phyloP scores from a whole-genome alignment of 2,329 filamentous ascomycete genomes.

The Paecilomyces dactylethromorphus region DNA sequence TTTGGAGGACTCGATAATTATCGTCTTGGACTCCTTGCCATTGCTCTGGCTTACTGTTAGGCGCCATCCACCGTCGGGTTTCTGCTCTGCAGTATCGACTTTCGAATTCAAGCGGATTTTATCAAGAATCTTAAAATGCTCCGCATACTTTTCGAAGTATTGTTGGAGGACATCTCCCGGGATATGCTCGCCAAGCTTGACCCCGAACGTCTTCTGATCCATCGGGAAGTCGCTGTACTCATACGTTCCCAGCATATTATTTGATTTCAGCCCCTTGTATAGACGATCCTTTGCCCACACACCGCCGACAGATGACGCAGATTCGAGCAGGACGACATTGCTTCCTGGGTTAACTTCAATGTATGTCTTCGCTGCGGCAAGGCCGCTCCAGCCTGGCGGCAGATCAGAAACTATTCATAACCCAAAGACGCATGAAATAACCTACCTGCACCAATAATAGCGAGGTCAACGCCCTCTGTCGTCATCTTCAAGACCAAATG shows the following conservation, averaged over 20 bases:
- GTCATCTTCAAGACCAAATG: not conserved
- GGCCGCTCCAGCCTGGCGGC: slow-evolving; percentile 46
- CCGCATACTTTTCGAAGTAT: slow-evolving; percentile 53
- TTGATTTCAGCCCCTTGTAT: slow-evolving; percentile 62
- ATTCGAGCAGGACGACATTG: slow-evolving; percentile 54
- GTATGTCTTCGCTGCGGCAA: slow-evolving; percentile 57
- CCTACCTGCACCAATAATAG: slow-evolving; percentile 23
- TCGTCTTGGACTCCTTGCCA: slow-evolving; percentile 3
- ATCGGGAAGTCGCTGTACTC: slow-evolving; percentile 72
- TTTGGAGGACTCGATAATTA: slow-evolving; percentile 33
- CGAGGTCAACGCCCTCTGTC: slow-evolving; percentile 22
- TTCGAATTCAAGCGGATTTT: slow-evolving; percentile 45
- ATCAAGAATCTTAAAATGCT: slow-evolving; percentile 45
- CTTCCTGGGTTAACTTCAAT: slow-evolving; percentile 52
- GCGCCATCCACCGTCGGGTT: slow-evolving; percentile 30
- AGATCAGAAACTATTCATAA: slow-evolving; percentile 33
- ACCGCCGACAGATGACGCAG: slow-evolving; percentile 54
- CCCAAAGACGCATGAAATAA: slow-evolving; percentile 21
- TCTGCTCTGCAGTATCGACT: slow-evolving; percentile 44
- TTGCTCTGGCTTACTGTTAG: slow-evolving; percentile 17
- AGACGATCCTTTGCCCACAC: slow-evolving; percentile 63
- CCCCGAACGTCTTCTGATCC: slow-evolving; percentile 46
- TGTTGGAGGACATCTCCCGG: slow-evolving; percentile 49
- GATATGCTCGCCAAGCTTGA: slow-evolving; percentile 50
- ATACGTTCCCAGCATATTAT: slow-evolving; percentile 67